Percentiles rank a stretch among this genome's conserved stretches.
These are phyloP conservation scores for Marasmius tenuissimus DNA, from an alignment of 1,284 basidiomycete species.

Conservation along the genomic window DNA sequence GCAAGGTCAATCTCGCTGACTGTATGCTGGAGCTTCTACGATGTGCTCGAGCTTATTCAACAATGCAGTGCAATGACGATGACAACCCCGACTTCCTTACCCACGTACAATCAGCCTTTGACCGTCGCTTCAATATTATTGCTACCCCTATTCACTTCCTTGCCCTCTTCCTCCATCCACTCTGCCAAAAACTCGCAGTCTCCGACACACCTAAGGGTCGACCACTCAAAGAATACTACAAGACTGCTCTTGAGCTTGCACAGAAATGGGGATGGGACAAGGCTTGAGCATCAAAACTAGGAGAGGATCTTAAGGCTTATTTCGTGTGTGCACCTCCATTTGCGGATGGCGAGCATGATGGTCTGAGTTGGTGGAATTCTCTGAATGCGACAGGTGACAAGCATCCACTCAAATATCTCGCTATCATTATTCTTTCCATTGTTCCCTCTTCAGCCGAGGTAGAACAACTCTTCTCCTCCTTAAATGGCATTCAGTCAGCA, in stretches of 20 bases:
- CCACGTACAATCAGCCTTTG: slow-evolving; percentile 15
- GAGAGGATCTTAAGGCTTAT: too few relatives aligned
- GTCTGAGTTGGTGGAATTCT: too few relatives aligned
- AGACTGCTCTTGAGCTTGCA: not conserved
- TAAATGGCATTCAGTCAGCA: too few relatives aligned
- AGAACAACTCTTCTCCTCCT: too few relatives aligned
- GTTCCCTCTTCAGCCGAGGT: too few relatives aligned
- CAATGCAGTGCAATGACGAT: not conserved
- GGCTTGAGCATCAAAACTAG: too few relatives aligned
- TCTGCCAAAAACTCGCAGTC: slow-evolving; percentile 15
- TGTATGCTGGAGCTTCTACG: slow-evolving; percentile 33
- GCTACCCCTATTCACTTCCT: slow-evolving; percentile 16
- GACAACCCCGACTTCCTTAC: slow-evolving; percentile 2
- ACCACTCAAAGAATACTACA: not conserved
- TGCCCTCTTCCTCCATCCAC: slow-evolving; percentile 18
- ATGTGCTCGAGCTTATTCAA: slow-evolving; percentile 15
- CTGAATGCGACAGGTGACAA: too few relatives aligned
- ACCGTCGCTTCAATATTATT: slow-evolving; percentile 14
- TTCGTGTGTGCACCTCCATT: too few relatives aligned
- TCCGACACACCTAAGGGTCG: not conserved
- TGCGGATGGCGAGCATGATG: too few relatives aligned
- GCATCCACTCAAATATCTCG: too few relatives aligned
- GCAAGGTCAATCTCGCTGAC: slow-evolving; percentile 27
- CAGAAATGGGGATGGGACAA: not conserved
- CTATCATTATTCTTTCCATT: too few relatives aligned